Percentiles rank a stretch among this genome's conserved stretches.
Evolutionary conservation across 208 protist species (phyloP).

Genomic region (Crithidia fasciculata): DNA sequence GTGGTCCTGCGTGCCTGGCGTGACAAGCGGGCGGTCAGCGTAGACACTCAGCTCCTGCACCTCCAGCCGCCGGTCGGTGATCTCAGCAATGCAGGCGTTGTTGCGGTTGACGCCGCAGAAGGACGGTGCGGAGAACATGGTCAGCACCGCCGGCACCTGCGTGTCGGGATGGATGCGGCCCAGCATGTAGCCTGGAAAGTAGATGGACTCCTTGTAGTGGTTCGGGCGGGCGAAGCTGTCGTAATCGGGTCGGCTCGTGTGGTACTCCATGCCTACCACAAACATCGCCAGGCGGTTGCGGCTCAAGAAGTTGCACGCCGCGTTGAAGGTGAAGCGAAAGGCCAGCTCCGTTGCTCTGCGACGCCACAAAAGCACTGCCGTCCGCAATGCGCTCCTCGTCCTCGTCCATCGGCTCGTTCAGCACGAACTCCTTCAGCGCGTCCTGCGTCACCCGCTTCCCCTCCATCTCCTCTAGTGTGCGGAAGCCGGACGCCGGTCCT

Average conservation of each 20-base stretch:
- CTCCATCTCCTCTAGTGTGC: slow-evolving; percentile 51
- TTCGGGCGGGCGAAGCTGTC: slow-evolving; percentile 71
- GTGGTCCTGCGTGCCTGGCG: slow-evolving; percentile 70
- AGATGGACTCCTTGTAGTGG: slow-evolving; percentile 82
- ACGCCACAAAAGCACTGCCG: slow-evolving; percentile 65
- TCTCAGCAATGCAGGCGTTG: slow-evolving; percentile 59
- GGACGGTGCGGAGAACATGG: slow-evolving; percentile 79
- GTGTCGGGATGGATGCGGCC: slow-evolving; percentile 65
- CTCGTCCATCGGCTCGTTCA: slow-evolving; percentile 86
- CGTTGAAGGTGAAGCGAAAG: slow-evolving; percentile 82
- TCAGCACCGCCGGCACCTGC: slow-evolving; percentile 59
- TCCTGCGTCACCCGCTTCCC: slow-evolving; percentile 19
- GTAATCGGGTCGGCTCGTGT: slow-evolving; percentile 69
- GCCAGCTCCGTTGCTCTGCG: slow-evolving; percentile 42
- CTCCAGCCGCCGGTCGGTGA: slow-evolving; percentile 42
- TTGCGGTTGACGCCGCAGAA: slow-evolving; percentile 88
- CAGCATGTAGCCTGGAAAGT: slow-evolving; percentile 79
- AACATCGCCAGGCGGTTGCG: slow-evolving; percentile 68
- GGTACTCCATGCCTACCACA: slow-evolving; percentile 84
- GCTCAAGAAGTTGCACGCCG: slow-evolving; percentile 79
- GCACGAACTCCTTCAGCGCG: slow-evolving; percentile 65
- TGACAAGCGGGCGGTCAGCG: slow-evolving; percentile 55
- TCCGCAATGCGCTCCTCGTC: slow-evolving; percentile 71
- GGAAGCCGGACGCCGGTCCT: slow-evolving; percentile 57
- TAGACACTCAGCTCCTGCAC: slow-evolving; percentile 65